Conservation (phyloP, 495 filamentous ascomycete genomes). For the Podospora fimiseda region DNA sequence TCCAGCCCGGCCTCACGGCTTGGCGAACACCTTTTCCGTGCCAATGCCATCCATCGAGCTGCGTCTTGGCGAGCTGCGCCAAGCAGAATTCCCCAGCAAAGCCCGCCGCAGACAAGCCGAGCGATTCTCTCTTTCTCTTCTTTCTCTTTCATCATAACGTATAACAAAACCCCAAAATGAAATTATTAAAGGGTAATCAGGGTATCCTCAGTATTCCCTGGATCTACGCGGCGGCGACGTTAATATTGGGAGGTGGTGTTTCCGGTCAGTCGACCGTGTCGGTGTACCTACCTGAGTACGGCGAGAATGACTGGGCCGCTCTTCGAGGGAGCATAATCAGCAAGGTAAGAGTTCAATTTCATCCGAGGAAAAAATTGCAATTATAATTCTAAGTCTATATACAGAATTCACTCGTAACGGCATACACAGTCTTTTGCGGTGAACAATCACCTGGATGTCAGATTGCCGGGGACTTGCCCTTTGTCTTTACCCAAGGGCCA, state of each 20-base stretch:
- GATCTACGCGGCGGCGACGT: not conserved
- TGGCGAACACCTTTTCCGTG: too few relatives aligned
- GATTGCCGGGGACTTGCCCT: conserved; percentile 28
- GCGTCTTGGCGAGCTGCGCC: too few relatives aligned
- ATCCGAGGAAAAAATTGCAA: too few relatives aligned
- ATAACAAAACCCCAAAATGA: too few relatives aligned
- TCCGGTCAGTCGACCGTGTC: conserved; percentile 24
- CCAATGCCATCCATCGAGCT: too few relatives aligned
- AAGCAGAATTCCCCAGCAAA: too few relatives aligned
- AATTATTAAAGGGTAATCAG: too few relatives aligned
- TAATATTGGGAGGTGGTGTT: conserved; percentile 4
- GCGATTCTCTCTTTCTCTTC: too few relatives aligned
- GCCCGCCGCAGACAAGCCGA: too few relatives aligned
- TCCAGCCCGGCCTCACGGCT: too few relatives aligned
- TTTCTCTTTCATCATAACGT: too few relatives aligned
- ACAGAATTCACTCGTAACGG: conserved; percentile 28
- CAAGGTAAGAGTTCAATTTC: conserved; percentile 21
- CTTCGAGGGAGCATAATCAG: conserved; percentile 34
- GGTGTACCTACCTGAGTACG: conserved; percentile 31
- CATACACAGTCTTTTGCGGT: conserved; percentile 38
- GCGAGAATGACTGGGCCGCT: conserved; percentile 21
- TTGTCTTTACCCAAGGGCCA: conserved; percentile 34
- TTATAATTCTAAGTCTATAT: too few relatives aligned
- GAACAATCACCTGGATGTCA: conserved; percentile 20
- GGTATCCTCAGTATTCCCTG: not conserved